Percentiles rank a stretch among this genome's conserved stretches.
Conservation (phyloP, 2,329 filamentous ascomycete genomes). For the Pseudocercospora vitis region DNA sequence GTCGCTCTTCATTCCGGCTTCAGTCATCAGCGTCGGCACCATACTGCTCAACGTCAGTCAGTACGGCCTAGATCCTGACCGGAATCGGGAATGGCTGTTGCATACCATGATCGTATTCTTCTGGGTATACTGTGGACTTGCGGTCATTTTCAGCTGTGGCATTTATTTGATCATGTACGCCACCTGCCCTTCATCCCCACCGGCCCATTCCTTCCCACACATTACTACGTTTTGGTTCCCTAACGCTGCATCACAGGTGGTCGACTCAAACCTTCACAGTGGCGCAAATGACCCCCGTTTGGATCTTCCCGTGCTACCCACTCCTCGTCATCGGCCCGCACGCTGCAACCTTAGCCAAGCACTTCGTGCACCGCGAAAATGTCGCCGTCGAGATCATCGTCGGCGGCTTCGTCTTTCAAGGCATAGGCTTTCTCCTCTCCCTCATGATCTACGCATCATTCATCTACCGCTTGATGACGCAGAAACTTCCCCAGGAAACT, state of each 20-base stretch:
- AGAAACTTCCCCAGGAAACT: constrained; percentile 75
- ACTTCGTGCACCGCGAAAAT: constrained; percentile 41
- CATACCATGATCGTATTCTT: constrained; percentile 65
- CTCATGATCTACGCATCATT: constrained; percentile 84
- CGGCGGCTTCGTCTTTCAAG: constrained; percentile 61
- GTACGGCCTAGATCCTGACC: constrained; percentile 58
- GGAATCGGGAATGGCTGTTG: constrained; percentile 57
- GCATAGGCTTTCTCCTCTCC: constrained; percentile 63
- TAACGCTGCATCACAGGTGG: constrained; percentile 59
- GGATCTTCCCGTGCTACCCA: constrained; percentile 85
- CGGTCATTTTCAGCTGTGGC: constrained; percentile 65
- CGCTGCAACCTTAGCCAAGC: constrained; percentile 58
- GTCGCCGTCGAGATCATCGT: constrained; percentile 57
- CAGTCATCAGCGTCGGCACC: constrained; percentile 64
- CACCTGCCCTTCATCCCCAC: no score
- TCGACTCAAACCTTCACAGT: constrained; percentile 69
- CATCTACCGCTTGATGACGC: constrained; percentile 83
- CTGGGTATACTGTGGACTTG: constrained; percentile 70
- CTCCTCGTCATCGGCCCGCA: constrained; percentile 74
- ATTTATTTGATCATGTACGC: constrained; percentile 72
- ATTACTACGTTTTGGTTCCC: no score
- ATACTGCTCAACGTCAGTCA: constrained; percentile 69
- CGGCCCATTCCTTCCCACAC: no score
- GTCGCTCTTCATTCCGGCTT: constrained; percentile 72
- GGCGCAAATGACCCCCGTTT: constrained; percentile 81